Evolutionary conservation across 139 green algal species (phyloP), one percentile per base, ranked within the genome.

Genomic region (Volvox reticuliferus): DNA sequence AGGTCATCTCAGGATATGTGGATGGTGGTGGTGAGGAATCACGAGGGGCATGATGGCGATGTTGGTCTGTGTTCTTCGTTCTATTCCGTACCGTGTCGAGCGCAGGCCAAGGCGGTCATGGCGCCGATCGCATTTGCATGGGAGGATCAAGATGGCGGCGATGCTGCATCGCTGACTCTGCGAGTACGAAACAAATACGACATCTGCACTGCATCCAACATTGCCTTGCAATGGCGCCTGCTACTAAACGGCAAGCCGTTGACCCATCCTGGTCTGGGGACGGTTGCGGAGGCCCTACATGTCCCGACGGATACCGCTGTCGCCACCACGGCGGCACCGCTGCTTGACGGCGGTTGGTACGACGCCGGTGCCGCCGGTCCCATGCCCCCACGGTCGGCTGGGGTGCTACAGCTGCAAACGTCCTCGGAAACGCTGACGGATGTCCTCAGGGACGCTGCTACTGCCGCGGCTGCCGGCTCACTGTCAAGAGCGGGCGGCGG

Each of bases 151-250:
- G 1, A 87, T 63, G 37, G n/a, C 0, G 65, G 65, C 12, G 65
- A 28, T 73, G 65, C 65, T 30, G n/a, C 61, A 28, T 12, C 26
- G 17, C 85, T n/a, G 1, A 17, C n/a, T 0, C n/a, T 90, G 50
- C 86, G 61, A 28, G 80, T 95, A 20, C 33, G 5, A 28, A 98
- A 97, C 94, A 95, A 95, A 86, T 93, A 97, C 50, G 93, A 94
- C 89, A 97, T 98, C 50, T 37, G 37, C 26, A 85, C 32, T 68
- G 94, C 90, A 12, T 68, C 44, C 2, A 83, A 91, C 33, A 55
- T 98, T 62, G 50, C 28, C 44, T 88, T 98, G 22, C 78, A 92
- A 18, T 97, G 94, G 93, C 92, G 95, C 1, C 37, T 97, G 73
- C 65, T 97, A 68, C 79, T 94, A 33, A 95, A 96, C 68, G 96